These are phyloP conservation scores for Zychaea mexicana DNA, from an alignment of 371 early-diverging fungal genomes.

Conservation along the genomic window DNA sequence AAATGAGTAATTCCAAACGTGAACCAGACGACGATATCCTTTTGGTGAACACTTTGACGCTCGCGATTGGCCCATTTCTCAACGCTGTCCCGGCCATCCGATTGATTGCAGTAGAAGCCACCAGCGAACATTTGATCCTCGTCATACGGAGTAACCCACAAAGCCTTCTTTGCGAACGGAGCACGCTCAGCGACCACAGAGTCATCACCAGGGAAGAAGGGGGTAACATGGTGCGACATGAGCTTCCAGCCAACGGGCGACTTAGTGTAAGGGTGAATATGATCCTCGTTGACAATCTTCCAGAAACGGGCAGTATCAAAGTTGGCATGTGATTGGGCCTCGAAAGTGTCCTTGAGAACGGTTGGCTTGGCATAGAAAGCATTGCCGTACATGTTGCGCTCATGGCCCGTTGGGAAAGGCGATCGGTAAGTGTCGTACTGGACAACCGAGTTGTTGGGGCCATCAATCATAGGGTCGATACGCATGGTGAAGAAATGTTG, in stretches of 20 bases:
- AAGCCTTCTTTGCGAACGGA: conserved; percentile 49
- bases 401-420: conserved; percentile 49
- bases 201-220: conserved; percentile 43
- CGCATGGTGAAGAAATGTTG: conserved; percentile 61
- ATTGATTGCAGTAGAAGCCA: conserved; percentile 57
- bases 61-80: conserved; percentile 40
- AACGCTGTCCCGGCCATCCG: conserved; percentile 36
- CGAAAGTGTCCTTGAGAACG: conserved; percentile 40
- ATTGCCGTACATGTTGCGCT: conserved; percentile 46
- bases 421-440: conserved; percentile 37
- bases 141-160: conserved; percentile 58
- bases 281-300: conserved; percentile 49
- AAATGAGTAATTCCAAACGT: conserved; percentile 57
- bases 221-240: conserved; percentile 31
- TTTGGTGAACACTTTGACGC: conserved; percentile 30
- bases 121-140: conserved; percentile 56
- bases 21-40: conserved; percentile 54
- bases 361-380: conserved; percentile 37
- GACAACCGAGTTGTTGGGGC: conserved; percentile 43
- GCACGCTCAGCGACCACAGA: conserved; percentile 53
- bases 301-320: conserved; percentile 46
- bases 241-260: conserved; percentile 52
- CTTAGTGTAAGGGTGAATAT: conserved; percentile 48
- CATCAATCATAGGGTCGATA: conserved; percentile 59
- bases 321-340: conserved; percentile 32